These are phyloP conservation scores for Aspergillus japonicus DNA, from an alignment of 2,329 filamentous ascomycete genomes.

Conservation along the genomic window DNA sequence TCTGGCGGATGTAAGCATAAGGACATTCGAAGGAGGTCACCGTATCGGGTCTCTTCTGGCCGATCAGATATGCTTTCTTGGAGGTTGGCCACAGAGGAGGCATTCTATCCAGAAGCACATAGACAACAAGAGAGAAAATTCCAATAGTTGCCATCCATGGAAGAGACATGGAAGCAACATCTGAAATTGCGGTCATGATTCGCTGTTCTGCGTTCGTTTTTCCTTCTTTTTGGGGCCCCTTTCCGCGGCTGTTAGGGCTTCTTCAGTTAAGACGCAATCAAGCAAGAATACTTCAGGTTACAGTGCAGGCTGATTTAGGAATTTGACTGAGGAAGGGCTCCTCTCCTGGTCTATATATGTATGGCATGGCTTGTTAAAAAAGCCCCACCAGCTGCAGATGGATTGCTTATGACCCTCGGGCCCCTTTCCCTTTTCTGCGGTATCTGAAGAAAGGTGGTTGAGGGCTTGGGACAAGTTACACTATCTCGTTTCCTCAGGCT, in stretches of 20 bases:
- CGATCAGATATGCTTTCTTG: slow-evolving; percentile 18
- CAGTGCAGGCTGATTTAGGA: neutral
- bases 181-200: slow-evolving; percentile 6
- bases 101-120: slow-evolving; percentile 13
- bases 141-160: slow-evolving; percentile 8
- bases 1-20: slow-evolving; percentile 20
- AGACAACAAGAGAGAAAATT: slow-evolving; percentile 7
- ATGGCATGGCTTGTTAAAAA: neutral
- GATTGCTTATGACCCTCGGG: neutral
- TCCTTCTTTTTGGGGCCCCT: neutral
- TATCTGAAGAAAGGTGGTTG: neutral
- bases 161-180: slow-evolving; percentile 9
- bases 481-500: neutral
- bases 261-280: neutral
- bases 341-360: slow-evolving; percentile 1
- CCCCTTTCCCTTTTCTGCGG: neutral
- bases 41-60: slow-evolving; percentile 14
- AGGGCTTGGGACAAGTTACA: slow-evolving; percentile 3
- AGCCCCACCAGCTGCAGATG: neutral
- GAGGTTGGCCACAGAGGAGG: slow-evolving; percentile 14
- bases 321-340: neutral
- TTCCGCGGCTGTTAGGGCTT: neutral
- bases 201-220: neutral
- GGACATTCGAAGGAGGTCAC: slow-evolving; percentile 21
- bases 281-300: neutral